Evolutionary conservation across 1,284 basidiomycete genomes (phyloP).

Genomic region (Ganoderma sp.): DNA sequence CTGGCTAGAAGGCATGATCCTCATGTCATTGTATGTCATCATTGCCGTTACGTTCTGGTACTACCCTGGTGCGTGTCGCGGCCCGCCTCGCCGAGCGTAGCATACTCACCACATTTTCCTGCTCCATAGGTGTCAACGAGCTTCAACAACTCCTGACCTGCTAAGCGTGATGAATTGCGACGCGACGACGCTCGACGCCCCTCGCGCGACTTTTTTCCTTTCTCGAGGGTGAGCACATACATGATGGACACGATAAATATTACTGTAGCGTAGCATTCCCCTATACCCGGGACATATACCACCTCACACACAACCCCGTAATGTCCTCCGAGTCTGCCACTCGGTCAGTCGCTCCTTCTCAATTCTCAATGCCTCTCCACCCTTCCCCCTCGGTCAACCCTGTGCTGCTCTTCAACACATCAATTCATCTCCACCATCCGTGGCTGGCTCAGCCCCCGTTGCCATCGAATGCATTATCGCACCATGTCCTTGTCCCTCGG

Average conservation of each 20-base stretch:
- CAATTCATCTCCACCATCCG: background rate
- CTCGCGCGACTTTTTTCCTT: background rate
- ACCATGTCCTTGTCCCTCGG: background rate
- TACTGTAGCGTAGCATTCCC: background rate
- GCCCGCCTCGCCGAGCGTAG: background rate
- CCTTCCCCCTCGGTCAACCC: background rate
- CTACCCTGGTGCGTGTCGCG: conserved; percentile 53
- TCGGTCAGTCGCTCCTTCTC: background rate
- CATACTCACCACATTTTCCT: background rate
- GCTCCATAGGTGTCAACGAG: conserved; percentile 1
- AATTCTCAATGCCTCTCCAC: background rate
- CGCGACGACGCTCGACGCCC: background rate
- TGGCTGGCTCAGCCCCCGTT: background rate
- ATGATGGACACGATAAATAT: background rate
- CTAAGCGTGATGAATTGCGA: conserved; percentile 2
- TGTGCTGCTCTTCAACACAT: background rate
- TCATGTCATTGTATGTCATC: conserved; percentile 67
- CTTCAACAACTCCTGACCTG: conserved; percentile 5
- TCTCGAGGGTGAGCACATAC: background rate
- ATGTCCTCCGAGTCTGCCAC: background rate
- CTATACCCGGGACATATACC: conserved; percentile 2
- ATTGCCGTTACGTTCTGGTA: conserved; percentile 70
- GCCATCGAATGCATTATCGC: background rate
- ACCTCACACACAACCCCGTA: background rate
- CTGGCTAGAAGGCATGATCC: conserved; percentile 48